Evolutionary conservation across 73 alveolate genomes (phyloP).

Genomic region (Tetrahymena elliotti): DNA sequence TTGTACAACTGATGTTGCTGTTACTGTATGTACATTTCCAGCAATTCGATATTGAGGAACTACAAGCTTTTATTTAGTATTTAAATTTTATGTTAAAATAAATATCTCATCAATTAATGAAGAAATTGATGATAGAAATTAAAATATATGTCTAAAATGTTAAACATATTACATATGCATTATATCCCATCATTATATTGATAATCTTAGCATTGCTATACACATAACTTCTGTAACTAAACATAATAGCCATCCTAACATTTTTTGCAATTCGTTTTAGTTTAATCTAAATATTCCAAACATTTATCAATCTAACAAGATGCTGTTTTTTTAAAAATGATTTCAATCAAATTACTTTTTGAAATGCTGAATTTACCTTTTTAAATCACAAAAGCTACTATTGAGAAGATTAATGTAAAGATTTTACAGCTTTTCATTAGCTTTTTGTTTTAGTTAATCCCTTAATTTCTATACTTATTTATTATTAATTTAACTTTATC

Average conservation of each 20-base stretch:
- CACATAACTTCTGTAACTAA: neutral
- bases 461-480: neutral
- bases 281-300: neutral
- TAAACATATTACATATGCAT: neutral
- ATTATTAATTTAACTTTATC: too few species aligned
- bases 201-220: neutral
- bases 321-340: neutral
- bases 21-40: neutral
- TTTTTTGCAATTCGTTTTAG: neutral
- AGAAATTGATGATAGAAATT: too few species aligned
- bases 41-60: neutral
- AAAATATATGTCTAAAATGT: too few species aligned
- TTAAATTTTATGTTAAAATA: neutral
- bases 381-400: too few species aligned
- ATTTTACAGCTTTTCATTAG: neutral
- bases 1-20: neutral
- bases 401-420: neutral
- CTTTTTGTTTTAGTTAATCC: neutral
- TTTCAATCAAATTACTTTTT: too few species aligned
- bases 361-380: neutral
- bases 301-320: neutral
- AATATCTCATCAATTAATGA: neutral
- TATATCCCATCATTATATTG: too few species aligned
- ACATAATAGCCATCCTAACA: neutral
- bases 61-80: neutral